A percentile compares a stretch with the other conserved stretches of the same genome.
Evolutionary conservation across 345 rosid genomes (phyloP).

Genomic region (Populus nigra): DNA sequence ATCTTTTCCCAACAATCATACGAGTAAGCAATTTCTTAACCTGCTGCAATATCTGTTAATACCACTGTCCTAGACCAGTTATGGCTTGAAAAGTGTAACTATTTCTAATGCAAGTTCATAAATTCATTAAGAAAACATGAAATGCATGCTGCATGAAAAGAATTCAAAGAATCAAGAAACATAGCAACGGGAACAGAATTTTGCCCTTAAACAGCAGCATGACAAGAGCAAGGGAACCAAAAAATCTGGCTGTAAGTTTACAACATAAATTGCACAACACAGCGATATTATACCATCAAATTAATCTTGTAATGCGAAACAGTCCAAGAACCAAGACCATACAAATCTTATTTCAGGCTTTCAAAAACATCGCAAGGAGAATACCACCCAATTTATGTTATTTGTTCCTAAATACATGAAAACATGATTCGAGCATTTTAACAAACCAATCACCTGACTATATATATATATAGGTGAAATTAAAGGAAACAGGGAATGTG

Average conservation of each 20-base stretch:
- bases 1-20: background rate
- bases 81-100: no score
- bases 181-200: background rate
- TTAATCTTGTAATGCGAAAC: background rate
- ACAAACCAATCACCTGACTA: background rate
- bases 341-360: constrained; percentile 8
- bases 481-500: constrained; percentile 21
- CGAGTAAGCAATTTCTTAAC: background rate
- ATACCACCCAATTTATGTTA: background rate
- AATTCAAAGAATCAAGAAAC: background rate
- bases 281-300: background rate
- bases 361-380: background rate
- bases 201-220: background rate
- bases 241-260: background rate
- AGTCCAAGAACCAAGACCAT: background rate
- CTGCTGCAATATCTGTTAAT: background rate
- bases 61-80: no score
- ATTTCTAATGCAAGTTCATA: background rate
- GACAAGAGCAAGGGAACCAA: background rate
- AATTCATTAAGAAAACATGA: background rate
- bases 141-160: background rate
- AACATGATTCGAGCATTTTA: constrained; percentile 8
- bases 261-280: background rate
- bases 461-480: background rate
- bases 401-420: background rate